Evolutionary conservation across 208 protist genomes (phyloP).

Genomic region (Wallacemonas rigidus): DNA sequence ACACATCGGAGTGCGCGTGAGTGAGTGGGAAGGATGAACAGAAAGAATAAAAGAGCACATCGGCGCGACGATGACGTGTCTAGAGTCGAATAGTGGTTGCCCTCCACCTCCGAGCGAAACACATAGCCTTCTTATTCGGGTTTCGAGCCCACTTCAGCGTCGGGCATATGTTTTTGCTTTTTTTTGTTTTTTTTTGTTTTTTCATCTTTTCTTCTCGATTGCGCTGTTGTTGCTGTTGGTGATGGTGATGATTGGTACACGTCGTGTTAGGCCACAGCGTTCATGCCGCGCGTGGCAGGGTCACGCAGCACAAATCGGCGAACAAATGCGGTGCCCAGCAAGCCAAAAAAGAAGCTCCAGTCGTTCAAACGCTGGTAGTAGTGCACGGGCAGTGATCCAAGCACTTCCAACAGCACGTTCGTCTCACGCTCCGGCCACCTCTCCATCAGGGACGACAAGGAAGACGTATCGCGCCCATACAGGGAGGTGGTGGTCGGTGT

Average conservation of each 20-base stretch:
- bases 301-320: slow-evolving; percentile 41
- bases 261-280: background rate
- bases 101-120: too few relatives aligned
- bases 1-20: too few relatives aligned
- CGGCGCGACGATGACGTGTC: too few relatives aligned
- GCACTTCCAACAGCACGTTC: slow-evolving; percentile 42
- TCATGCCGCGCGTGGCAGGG: slow-evolving; percentile 26
- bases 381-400: slow-evolving; percentile 53
- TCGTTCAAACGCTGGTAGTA: slow-evolving; percentile 78
- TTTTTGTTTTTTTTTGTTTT: background rate
- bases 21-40: too few relatives aligned
- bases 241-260: too few relatives aligned
- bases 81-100: too few relatives aligned
- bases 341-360: slow-evolving; percentile 56
- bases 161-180: background rate
- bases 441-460: slow-evolving; percentile 18
- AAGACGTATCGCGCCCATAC: background rate
- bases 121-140: too few relatives aligned
- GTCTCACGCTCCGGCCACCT: slow-evolving; percentile 15
- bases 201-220: background rate
- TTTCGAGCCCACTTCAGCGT: too few relatives aligned
- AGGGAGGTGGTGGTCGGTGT: too few relatives aligned
- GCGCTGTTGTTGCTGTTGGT: background rate
- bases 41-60: too few relatives aligned
- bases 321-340: slow-evolving; percentile 35